phyloP scores from a whole-genome alignment of 2,329 filamentous ascomycete species.

The Arthrocladium fulminans region DNA sequence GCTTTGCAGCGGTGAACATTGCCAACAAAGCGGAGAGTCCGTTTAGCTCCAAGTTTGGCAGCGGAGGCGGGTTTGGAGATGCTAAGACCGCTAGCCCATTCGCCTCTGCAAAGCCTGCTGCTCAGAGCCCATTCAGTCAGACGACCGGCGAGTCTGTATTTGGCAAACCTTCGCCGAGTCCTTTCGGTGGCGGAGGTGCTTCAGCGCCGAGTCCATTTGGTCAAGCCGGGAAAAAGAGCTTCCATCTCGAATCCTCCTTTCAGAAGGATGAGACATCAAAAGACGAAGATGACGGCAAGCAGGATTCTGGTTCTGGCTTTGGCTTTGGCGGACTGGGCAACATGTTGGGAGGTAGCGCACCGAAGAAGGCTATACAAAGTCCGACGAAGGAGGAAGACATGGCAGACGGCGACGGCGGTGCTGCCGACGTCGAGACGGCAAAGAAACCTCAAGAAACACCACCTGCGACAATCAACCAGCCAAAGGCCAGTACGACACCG shows the following conservation, averaged over 20 bases:
- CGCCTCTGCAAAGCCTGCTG: conserved; percentile 9
- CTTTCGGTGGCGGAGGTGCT: conserved; percentile 19
- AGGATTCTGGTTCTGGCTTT: conserved; percentile 27
- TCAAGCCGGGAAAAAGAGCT: conserved; percentile 17
- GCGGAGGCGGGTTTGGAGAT: conserved; percentile 30
- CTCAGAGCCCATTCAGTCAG: conserved; percentile 25
- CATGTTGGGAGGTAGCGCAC: conserved; percentile 27
- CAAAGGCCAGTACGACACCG: conserved; percentile 24
- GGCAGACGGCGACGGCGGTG: conserved; percentile 15
- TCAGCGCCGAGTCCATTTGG: background rate
- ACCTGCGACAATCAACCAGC: conserved; percentile 19
- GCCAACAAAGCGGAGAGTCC: background rate
- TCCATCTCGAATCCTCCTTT: conserved; percentile 37
- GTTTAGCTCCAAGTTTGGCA: conserved; percentile 10
- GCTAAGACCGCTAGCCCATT: conserved; percentile 22
- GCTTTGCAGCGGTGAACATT: conserved; percentile 14
- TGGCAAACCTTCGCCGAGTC: conserved; percentile 22
- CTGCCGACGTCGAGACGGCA: conserved; percentile 11
- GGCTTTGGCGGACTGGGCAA: conserved; percentile 35
- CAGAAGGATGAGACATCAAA: conserved; percentile 34
- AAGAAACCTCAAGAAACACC: conserved; percentile 19
- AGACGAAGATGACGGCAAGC: conserved; percentile 32
- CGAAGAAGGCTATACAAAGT: conserved; percentile 16
- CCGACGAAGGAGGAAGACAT: conserved; percentile 25
- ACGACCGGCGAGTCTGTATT: conserved; percentile 23